Conservation (phyloP, 1,284 basidiomycete species). For the Moniliophthora roreri region DNA sequence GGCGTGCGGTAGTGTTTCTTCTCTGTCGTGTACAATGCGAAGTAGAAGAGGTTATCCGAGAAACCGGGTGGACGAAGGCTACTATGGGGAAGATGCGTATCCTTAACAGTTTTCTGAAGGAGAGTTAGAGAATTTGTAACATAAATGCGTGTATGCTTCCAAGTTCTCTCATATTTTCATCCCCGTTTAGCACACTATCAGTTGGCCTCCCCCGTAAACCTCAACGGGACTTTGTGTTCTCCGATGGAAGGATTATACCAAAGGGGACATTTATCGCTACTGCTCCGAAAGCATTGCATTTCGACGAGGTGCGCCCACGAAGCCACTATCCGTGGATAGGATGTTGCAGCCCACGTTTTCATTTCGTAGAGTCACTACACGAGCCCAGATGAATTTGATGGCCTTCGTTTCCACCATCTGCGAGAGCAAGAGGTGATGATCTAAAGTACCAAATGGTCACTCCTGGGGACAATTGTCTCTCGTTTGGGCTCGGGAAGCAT, state of each 20-base stretch:
- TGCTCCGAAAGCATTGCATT: constrained; percentile 15
- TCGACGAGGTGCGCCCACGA: constrained; percentile 11
- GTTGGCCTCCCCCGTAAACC: constrained; percentile 14
- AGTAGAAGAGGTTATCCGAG: neutral
- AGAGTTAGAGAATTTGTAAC: neutral
- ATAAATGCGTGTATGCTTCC: no score
- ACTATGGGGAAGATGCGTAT: constrained; percentile 4
- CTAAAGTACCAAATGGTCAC: constrained; percentile 21
- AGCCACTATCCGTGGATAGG: no score
- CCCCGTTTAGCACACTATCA: constrained; percentile 3
- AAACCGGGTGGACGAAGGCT: neutral
- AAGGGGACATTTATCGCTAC: constrained; percentile 16
- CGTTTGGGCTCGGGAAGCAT: constrained; percentile 27
- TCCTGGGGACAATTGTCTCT: constrained; percentile 22
- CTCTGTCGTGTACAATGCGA: neutral
- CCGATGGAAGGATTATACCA: constrained; percentile 21
- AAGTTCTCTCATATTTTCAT: no score
- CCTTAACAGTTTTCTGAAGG: constrained; percentile 2
- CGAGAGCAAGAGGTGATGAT: constrained; percentile 11
- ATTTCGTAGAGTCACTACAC: constrained; percentile 13
- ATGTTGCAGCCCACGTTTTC: no score
- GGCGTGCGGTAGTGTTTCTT: no score
- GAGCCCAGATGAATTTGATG: constrained; percentile 17
- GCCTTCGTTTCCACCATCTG: constrained; percentile 20
- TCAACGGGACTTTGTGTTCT: constrained; percentile 20